Evolutionary conservation across 805 yeast species (phyloP), one percentile per base, ranked within the genome.

Genomic region (Yarrowia porcina): DNA sequence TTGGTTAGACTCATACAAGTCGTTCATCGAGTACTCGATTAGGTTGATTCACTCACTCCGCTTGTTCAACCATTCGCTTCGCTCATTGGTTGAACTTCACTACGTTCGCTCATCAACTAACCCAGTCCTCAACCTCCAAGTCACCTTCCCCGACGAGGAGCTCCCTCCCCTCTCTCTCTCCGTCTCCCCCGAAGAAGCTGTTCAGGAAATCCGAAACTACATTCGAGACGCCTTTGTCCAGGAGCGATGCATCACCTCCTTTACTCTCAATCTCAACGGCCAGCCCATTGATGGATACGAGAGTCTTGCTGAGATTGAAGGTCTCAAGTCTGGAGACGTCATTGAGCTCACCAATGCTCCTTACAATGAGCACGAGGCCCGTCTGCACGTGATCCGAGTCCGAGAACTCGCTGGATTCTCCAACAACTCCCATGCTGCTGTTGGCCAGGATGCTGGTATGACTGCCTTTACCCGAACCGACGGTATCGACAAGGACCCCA

Each of bases 331-430:
- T 41, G 73, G 70, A 12, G 68, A 83, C n/a, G 66, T 71, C 0
- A 71, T 89, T 54, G 74, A 72, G 17, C 72, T 89, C 65, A 78
- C 74, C 38, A 82, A 82, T 63, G 80, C 79, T 61, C 77, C 86
- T 1, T 89, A 89, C 76, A 84, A 80, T 64, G 85, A 83, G 71
- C 77, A 80, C 44, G 76, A 80, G 30, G 85, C 88, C 28, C 76
- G 83, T 65, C 82, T 81, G 27, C 96, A 90, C 72, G 72, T 90
- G 42, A 72, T 76, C 56, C 82, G 82, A 64, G 81, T 85, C 54
- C 83, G 96, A 71, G 90, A 86, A 3, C 76, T 86, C 66, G 79
- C 81, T 64, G 82, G 81, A 35, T 74, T 79, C 32, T 74, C 80
- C 12, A 73, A 80, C 36, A 70, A 72, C 59, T 74, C 76, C 41